Base-by-base conservation (phyloP, 2,329 filamentous ascomycete species). In the Pseudocercospora fijiensis region DNA sequence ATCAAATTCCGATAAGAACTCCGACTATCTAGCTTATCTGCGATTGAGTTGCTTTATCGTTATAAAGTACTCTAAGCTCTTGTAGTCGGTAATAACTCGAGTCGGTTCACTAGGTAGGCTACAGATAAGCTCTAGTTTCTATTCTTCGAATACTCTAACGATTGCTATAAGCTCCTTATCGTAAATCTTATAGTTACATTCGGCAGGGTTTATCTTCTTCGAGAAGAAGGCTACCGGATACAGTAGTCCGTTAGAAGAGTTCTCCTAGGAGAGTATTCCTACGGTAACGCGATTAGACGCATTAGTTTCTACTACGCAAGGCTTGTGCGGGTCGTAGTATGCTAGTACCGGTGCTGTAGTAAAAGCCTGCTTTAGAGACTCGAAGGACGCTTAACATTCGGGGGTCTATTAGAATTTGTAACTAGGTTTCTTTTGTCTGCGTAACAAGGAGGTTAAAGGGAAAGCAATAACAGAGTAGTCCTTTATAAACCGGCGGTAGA, bases 151-250 rank as follows among this genome's bases (percentile, higher is more conserved):
- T 4, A 9, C 28, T 30, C 11, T 30, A 6, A 30, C 28, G 28
- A 30, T 30, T 9, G 74, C 72, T 6, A 78, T 53, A 0, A 78
- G 64, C 67, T 77, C 75, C 57, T 77, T 75, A 57, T 78, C n/a
- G n/a, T n/a, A n/a, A n/a, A n/a, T n/a, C n/a, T n/a, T n/a, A n/a
- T n/a, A n/a, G n/a, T n/a, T n/a, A 13, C 8, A 67, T 61, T 77
- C 61, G 0, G 65, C 65, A 3, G 47, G 58, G 4, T 18, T 61
- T 2, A 72, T 58, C 33, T 74, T 75, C 37, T 63, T 63, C 3
- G 65, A 73, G 22, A 61, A 69, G 63, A 65, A 75, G 3, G 68
- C 69, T 0, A 74, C 58, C 13, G 61, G 70, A 30, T 60, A 20
- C 0, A 49, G 28, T 16, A 41, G 9, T 4, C 24, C 22, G 10